Evolutionary conservation across 345 rosid genomes (phyloP).

Genomic region (Hypericum perforatum): DNA sequence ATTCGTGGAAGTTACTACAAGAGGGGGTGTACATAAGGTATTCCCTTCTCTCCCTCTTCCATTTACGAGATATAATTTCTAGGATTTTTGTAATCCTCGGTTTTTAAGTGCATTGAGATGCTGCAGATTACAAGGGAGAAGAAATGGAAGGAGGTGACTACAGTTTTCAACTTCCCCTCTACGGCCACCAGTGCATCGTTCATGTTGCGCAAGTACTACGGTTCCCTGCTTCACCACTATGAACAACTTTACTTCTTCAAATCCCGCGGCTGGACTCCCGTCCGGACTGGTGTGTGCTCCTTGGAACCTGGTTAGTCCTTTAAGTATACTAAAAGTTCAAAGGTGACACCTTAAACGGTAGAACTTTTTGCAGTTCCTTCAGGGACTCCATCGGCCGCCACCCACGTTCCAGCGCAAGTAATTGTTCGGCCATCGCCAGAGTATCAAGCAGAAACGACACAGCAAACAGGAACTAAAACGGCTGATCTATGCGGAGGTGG

Average conservation of each 20-base stretch:
- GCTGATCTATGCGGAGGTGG: constrained; percentile 44
- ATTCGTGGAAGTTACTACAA: constrained; percentile 86
- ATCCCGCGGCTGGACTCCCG: constrained; percentile 39
- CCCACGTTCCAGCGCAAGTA: constrained; percentile 33
- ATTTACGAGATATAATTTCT: neutral
- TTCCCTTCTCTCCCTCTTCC: neutral
- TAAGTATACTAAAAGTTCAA: neutral
- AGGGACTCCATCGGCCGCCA: too few species aligned
- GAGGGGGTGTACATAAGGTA: constrained; percentile 96
- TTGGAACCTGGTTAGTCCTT: neutral
- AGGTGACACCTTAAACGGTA: neutral
- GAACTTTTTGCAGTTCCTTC: constrained; percentile 34
- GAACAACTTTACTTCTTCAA: constrained; percentile 74
- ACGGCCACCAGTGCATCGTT: constrained; percentile 96
- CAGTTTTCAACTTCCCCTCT: constrained; percentile 89
- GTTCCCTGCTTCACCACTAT: constrained; percentile 64
- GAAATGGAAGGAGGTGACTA: constrained; percentile 96
- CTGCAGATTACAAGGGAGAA: constrained; percentile 64
- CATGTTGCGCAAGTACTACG: constrained; percentile 84
- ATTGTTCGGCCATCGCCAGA: constrained; percentile 33
- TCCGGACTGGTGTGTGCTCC: constrained; percentile 36
- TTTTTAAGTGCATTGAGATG: neutral
- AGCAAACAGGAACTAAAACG: constrained; percentile 31
- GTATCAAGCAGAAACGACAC: constrained; percentile 33
- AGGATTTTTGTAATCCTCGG: neutral